These are phyloP conservation scores for Reticulascus tulasneorum DNA, from an alignment of 2,329 filamentous ascomycete genomes.

Conservation along the genomic window DNA sequence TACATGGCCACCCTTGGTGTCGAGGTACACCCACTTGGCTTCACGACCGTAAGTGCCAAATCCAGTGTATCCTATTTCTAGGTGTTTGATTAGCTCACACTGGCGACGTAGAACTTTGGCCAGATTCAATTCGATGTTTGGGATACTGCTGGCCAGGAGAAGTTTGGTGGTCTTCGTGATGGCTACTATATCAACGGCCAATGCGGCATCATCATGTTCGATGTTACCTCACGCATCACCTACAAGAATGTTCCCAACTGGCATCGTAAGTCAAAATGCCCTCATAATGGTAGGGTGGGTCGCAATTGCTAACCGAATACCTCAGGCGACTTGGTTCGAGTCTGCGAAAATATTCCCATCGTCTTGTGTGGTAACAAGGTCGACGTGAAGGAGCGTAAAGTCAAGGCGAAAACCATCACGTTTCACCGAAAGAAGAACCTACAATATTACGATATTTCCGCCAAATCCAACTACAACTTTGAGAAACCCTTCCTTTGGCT, in stretches of 20 bases:
- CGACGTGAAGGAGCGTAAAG: slow-evolving; percentile 99
- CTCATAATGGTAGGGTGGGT: background rate
- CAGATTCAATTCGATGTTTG: slow-evolving; percentile 98
- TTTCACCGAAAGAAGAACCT: slow-evolving; percentile 99
- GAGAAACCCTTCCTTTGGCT: slow-evolving; percentile 99
- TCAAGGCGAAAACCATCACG: slow-evolving; percentile 99
- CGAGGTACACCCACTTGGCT: slow-evolving; percentile 96
- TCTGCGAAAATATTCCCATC: slow-evolving; percentile 99
- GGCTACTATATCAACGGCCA: slow-evolving; percentile 99
- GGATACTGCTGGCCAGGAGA: slow-evolving; percentile 99
- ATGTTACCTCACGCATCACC: slow-evolving; percentile 98
- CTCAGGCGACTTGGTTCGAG: slow-evolving; percentile 91
- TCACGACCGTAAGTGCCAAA: slow-evolving; percentile 79
- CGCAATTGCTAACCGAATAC: background rate
- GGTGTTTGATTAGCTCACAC: slow-evolving; percentile 3
- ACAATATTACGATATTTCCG: slow-evolving; percentile 99
- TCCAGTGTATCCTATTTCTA: background rate
- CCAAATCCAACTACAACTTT: slow-evolving; percentile 99
- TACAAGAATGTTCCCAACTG: slow-evolving; percentile 99
- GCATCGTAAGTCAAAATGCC: slow-evolving; percentile 72
- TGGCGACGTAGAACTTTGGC: slow-evolving; percentile 78
- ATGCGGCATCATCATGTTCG: slow-evolving; percentile 99
- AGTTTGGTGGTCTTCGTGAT: slow-evolving; percentile 98
- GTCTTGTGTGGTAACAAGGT: slow-evolving; percentile 99
- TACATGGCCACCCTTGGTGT: slow-evolving; percentile 99